phyloP scores from a whole-genome alignment of 768 basidiomycete genomes.

The Phlegmacium glaucopus region DNA sequence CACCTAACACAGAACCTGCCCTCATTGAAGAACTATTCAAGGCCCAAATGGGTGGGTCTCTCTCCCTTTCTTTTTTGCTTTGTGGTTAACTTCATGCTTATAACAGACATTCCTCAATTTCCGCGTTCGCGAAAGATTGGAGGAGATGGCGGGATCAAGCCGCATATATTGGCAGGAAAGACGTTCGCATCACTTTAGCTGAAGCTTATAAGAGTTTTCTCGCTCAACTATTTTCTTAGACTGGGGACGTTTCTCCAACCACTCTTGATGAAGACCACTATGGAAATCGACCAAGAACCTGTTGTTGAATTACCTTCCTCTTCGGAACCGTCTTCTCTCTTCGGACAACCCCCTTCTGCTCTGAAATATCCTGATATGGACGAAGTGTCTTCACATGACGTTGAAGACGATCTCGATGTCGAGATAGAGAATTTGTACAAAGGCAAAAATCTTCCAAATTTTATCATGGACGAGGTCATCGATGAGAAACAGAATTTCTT shows the following conservation, averaged over 20 bases:
- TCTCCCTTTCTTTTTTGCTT: not conserved
- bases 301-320: conserved; percentile 2
- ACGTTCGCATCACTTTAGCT: conserved; percentile 16
- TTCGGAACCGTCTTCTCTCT: conserved; percentile 12
- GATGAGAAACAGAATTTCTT: conserved; percentile 46
- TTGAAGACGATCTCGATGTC: conserved; percentile 23
- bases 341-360: conserved; percentile 23
- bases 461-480: conserved; percentile 54
- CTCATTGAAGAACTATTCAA: conserved; percentile 33
- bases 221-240: conserved; percentile 22
- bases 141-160: conserved; percentile 23
- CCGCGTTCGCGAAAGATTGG: conserved; percentile 51
- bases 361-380: not conserved
- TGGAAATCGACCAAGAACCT: not conserved
- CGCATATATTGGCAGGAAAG: conserved; percentile 27
- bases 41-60: conserved; percentile 47
- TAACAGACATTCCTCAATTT: conserved; percentile 48
- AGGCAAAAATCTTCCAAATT: conserved; percentile 19
- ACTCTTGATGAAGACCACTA: conserved; percentile 16
- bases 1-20: conserved; percentile 44
- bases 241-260: conserved; percentile 37
- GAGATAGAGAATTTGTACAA: conserved; percentile 31
- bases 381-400: not conserved
- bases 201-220: too few species aligned
- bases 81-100: not conserved